These are phyloP conservation scores for Colletotrichum kahawae DNA, from an alignment of 2,329 filamentous ascomycete species.

Conservation along the genomic window DNA sequence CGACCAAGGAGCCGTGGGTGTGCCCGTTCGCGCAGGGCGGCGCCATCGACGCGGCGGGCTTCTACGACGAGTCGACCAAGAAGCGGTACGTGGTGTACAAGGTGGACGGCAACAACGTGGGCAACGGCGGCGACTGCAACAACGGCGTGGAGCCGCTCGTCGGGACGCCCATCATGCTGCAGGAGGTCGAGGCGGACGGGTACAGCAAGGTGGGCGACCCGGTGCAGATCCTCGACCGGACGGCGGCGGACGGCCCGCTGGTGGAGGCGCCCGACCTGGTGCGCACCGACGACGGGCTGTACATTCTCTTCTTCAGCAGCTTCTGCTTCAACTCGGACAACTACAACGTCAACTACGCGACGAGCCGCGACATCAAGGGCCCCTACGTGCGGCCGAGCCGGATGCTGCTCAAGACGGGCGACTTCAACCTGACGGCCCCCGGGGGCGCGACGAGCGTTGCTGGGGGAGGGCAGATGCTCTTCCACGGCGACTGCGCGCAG, in stretches of 20 bases:
- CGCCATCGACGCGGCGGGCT: conserved; percentile 67
- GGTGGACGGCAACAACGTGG: conserved; percentile 65
- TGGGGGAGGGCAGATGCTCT: conserved; percentile 34
- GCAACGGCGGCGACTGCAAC: conserved; percentile 46
- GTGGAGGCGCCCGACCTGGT: conserved; percentile 66
- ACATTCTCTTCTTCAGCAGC: conserved; percentile 67
- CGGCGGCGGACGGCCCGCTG: conserved; percentile 53
- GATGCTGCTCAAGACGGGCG: conserved; percentile 40
- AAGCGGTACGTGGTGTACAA: conserved; percentile 68
- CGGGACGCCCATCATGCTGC: conserved; percentile 62
- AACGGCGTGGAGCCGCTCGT: conserved; percentile 46
- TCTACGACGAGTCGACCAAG: conserved; percentile 56
- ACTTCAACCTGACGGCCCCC: conserved; percentile 42
- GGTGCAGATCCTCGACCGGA: conserved; percentile 50
- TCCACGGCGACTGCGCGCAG: conserved; percentile 40
- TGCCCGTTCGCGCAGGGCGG: conserved; percentile 61
- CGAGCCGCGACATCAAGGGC: conserved; percentile 41
- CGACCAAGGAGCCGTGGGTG: conserved; percentile 51
- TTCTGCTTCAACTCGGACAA: conserved; percentile 59
- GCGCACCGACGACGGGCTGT: conserved; percentile 49
- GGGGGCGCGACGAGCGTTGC: conserved; percentile 42
- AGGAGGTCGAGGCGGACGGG: conserved; percentile 55
- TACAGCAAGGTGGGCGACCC: conserved; percentile 56
- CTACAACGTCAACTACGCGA: conserved; percentile 68
- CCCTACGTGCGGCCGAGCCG: conserved; percentile 38